Conservation (phyloP, 2,329 filamentous ascomycete species). For the Ceratocystis ficicola region DNA sequence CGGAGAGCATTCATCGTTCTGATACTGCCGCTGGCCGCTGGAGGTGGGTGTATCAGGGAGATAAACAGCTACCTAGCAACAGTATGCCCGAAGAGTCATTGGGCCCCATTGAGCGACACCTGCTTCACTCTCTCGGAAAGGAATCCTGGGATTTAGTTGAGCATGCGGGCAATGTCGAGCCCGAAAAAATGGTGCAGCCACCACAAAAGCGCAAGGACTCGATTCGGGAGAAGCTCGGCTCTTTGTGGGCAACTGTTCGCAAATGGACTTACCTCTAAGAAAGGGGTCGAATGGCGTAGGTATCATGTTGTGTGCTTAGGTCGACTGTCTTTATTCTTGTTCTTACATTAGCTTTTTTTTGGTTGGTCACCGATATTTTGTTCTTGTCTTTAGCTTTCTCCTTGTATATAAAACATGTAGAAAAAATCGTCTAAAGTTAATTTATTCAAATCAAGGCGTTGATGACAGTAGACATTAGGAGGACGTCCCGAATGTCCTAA, state of each 20-base stretch:
- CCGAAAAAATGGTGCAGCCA: slow-evolving; percentile 15
- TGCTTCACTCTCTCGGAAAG: slow-evolving; percentile 36
- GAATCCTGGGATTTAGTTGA: slow-evolving; percentile 27
- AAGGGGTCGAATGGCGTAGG: not conserved
- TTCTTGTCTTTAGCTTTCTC: no score
- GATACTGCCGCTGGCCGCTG: slow-evolving; percentile 31
- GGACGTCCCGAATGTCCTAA: no score
- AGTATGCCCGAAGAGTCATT: slow-evolving; percentile 42
- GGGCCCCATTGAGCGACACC: slow-evolving; percentile 40
- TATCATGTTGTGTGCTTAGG: not conserved
- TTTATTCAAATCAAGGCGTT: no score
- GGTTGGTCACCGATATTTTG: not conserved
- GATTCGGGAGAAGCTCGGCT: slow-evolving; percentile 10
- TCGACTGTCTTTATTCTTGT: not conserved
- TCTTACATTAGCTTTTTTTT: not conserved
- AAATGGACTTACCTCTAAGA: not conserved
- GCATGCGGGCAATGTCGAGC: not conserved
- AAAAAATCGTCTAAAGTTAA: no score
- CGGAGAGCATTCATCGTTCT: slow-evolving; percentile 21
- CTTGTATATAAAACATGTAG: no score
- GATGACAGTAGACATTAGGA: no score
- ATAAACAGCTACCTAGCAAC: slow-evolving; percentile 31
- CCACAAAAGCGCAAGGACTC: slow-evolving; percentile 9
- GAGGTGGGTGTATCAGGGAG: slow-evolving; percentile 44
- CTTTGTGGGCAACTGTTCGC: not conserved